Evolutionary conservation across 176 grass and related monocot species (phyloP).

Genomic region (Alloteropsis semialata): DNA sequence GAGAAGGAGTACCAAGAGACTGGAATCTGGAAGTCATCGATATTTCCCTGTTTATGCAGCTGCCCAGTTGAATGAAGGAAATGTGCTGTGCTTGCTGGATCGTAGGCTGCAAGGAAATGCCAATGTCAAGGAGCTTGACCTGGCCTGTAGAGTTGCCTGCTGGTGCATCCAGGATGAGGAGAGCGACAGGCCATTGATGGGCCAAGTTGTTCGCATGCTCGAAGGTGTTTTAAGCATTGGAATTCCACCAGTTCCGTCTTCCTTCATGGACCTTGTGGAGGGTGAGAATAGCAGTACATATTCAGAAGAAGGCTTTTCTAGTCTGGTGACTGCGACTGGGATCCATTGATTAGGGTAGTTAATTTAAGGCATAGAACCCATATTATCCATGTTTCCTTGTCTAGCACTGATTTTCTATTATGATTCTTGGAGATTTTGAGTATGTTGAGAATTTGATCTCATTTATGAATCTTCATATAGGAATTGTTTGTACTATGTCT

Average conservation of each 20-base stretch:
- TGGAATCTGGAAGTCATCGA: background rate
- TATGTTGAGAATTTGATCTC: too few relatives aligned
- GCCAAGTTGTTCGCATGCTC: background rate
- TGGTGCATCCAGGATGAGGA: constrained; percentile 14
- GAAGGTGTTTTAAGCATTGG: background rate
- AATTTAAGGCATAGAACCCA: too few relatives aligned
- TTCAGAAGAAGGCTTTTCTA: background rate
- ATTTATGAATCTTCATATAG: too few relatives aligned
- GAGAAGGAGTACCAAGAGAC: background rate
- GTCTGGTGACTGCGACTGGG: background rate
- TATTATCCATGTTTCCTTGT: too few relatives aligned
- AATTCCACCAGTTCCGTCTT: background rate
- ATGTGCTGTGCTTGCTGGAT: background rate
- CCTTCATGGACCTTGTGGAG: background rate
- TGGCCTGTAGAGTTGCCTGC: background rate
- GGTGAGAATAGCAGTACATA: background rate
- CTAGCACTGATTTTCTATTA: too few relatives aligned
- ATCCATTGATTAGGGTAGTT: background rate
- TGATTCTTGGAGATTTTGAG: too few relatives aligned
- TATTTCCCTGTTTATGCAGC: background rate
- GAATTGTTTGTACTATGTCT: too few relatives aligned
- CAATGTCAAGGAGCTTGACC: background rate
- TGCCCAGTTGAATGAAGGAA: background rate
- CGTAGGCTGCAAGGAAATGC: background rate
- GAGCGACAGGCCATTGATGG: background rate